These are phyloP conservation scores for Cucurbita argyrosperma DNA, from an alignment of 306 rosid genomes.

Conservation along the genomic window DNA sequence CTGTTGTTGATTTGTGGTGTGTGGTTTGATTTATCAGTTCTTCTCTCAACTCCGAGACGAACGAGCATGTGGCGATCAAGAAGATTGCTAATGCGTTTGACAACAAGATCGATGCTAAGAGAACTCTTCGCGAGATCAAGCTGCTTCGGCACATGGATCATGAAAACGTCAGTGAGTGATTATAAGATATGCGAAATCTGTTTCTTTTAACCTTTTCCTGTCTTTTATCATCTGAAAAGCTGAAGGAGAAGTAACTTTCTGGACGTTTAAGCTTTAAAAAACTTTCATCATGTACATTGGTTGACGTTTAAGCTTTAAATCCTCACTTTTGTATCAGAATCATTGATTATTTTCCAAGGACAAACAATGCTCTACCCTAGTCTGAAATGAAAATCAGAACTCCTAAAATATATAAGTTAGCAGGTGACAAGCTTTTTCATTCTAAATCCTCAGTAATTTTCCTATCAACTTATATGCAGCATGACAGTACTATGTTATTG, in stretches of 20 bases:
- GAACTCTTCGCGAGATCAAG: constrained; percentile 95
- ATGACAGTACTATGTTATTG: not conserved
- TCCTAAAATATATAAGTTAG: not conserved
- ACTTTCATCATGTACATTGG: not conserved
- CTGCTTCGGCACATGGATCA: constrained; percentile 98
- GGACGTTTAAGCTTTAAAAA: not conserved
- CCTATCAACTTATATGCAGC: not conserved
- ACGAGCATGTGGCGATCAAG: constrained; percentile 80
- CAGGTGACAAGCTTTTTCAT: not conserved
- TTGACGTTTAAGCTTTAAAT: not conserved
- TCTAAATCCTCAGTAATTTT: not conserved
- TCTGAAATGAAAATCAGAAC: not conserved
- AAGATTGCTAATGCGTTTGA: constrained; percentile 95
- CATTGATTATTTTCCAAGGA: not conserved
- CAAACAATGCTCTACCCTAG: not conserved
- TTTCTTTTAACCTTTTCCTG: not conserved
- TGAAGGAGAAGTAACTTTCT: not conserved
- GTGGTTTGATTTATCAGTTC: constrained; percentile 29
- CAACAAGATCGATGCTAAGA: constrained; percentile 89
- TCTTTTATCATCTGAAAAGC: not conserved
- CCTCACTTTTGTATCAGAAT: not conserved
- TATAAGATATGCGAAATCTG: not conserved
- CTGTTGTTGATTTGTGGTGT: not conserved
- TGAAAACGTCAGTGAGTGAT: constrained; percentile 62
- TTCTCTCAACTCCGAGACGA: constrained; percentile 74